Conservation (phyloP, 352 stramenopile species). For the Phytophthora aleatoria region DNA sequence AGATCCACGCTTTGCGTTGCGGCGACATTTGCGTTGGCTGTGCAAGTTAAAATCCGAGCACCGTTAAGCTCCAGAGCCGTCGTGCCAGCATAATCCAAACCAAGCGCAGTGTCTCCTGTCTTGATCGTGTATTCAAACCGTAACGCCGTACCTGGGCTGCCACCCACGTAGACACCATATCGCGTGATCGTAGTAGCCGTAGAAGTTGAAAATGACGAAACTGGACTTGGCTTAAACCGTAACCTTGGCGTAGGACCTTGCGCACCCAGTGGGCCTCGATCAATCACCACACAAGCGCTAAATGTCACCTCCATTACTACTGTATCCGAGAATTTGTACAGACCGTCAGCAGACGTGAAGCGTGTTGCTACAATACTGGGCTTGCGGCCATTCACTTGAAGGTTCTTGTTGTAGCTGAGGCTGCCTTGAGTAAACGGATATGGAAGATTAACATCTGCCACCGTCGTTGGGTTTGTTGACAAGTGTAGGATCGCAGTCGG, state of each 20-base stretch:
- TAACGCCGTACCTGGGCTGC: conserved; percentile 49
- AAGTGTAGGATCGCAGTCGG: conserved; percentile 59
- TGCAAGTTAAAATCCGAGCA: conserved; percentile 74
- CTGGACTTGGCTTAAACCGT: conserved; percentile 56
- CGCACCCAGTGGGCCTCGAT: conserved; percentile 31
- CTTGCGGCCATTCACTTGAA: conserved; percentile 72
- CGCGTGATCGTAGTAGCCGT: conserved; percentile 51
- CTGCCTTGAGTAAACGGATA: conserved; percentile 70
- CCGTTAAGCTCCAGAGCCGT: conserved; percentile 66
- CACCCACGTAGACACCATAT: conserved; percentile 63
- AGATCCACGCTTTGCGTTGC: conserved; percentile 65
- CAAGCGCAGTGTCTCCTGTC: conserved; percentile 64
- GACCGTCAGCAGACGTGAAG: conserved; percentile 68
- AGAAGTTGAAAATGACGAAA: conserved; percentile 32
- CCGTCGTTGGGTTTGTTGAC: conserved; percentile 71
- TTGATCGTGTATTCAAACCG: conserved; percentile 80
- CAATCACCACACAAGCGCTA: conserved; percentile 63
- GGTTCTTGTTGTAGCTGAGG: conserved; percentile 70
- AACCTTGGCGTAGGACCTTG: conserved; percentile 43
- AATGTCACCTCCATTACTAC: conserved; percentile 72
- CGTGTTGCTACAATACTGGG: conserved; percentile 51
- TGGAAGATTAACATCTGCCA: conserved; percentile 68
- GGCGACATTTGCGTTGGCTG: conserved; percentile 25
- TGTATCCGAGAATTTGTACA: conserved; percentile 63
- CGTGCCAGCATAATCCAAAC: conserved; percentile 72